phyloP scores from a whole-genome alignment of 1,284 basidiomycete species.

The Ceratobasidium sp. region DNA sequence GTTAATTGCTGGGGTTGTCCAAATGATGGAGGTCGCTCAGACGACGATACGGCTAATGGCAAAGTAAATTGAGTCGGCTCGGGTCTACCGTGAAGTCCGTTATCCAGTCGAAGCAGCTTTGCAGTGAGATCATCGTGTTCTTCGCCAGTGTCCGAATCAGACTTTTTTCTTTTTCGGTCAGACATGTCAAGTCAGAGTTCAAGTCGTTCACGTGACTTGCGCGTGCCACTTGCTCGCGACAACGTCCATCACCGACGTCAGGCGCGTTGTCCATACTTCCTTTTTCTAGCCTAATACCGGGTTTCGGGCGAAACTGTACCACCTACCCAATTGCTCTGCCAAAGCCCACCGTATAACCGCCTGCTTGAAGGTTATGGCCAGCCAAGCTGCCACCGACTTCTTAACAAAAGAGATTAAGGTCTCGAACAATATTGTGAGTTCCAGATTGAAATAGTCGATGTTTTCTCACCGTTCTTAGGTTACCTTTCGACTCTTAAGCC shows the following conservation, averaged over 20 bases:
- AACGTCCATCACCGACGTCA: neutral
- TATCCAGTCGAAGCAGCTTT: slow-evolving; percentile 1
- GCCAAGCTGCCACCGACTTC: slow-evolving; percentile 27
- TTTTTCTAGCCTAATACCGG: neutral
- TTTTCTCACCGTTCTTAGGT: slow-evolving; percentile 62
- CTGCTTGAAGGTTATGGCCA: slow-evolving; percentile 11
- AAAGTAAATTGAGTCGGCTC: neutral
- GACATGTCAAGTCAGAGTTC: slow-evolving; percentile 22
- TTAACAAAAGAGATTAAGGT: slow-evolving; percentile 40
- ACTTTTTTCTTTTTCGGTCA: slow-evolving; percentile 21
- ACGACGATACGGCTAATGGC: slow-evolving; percentile 13
- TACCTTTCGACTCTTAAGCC: slow-evolving; percentile 78
- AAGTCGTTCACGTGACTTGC: neutral
- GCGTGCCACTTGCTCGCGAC: neutral
- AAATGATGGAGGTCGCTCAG: slow-evolving; percentile 61
- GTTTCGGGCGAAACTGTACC: too few species aligned
- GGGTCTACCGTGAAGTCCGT: neutral
- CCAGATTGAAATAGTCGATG: neutral
- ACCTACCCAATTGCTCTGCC: neutral
- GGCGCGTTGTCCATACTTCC: neutral
- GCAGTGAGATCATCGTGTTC: neutral
- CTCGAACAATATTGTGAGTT: slow-evolving; percentile 38
- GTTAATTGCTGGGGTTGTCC: slow-evolving; percentile 73
- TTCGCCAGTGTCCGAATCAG: neutral
- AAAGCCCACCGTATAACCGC: neutral